Conservation (phyloP, 1,139 yeast genomes). For the Yarrowia galli region DNA sequence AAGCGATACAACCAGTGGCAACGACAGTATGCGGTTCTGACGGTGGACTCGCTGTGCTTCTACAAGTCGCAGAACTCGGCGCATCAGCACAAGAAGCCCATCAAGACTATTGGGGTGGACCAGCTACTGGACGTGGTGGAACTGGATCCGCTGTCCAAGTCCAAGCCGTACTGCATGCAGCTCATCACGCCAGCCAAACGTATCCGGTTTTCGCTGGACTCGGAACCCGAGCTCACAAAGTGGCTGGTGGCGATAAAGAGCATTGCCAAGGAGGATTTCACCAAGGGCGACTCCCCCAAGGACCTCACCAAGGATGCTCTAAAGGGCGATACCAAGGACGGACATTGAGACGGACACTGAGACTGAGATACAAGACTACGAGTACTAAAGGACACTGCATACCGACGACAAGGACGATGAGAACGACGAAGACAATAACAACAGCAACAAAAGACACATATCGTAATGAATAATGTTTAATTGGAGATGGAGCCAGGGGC, state of each 20-base stretch:
- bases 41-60: constrained; percentile 55
- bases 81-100: constrained; percentile 43
- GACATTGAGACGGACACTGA: too few relatives aligned
- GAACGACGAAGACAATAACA: too few relatives aligned
- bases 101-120: constrained; percentile 52
- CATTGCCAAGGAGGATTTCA: constrained; percentile 20
- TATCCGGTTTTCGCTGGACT: constrained; percentile 56
- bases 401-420: too few relatives aligned
- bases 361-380: too few relatives aligned
- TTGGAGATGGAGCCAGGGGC: too few relatives aligned
- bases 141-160: constrained; percentile 57
- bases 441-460: too few relatives aligned
- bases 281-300: not conserved
- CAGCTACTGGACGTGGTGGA: constrained; percentile 63
- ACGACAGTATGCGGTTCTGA: constrained; percentile 55
- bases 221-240: constrained; percentile 58
- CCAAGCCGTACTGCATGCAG: constrained; percentile 58
- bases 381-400: too few relatives aligned
- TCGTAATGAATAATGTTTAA: too few relatives aligned
- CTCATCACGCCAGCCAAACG: constrained; percentile 59
- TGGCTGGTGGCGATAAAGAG: constrained; percentile 58
- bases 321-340: not conserved
- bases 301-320: not conserved
- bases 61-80: constrained; percentile 50
- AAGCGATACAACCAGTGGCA: constrained; percentile 61